phyloP scores from a whole-genome alignment of 1,284 basidiomycete genomes.

The Malassezia sp. region DNA sequence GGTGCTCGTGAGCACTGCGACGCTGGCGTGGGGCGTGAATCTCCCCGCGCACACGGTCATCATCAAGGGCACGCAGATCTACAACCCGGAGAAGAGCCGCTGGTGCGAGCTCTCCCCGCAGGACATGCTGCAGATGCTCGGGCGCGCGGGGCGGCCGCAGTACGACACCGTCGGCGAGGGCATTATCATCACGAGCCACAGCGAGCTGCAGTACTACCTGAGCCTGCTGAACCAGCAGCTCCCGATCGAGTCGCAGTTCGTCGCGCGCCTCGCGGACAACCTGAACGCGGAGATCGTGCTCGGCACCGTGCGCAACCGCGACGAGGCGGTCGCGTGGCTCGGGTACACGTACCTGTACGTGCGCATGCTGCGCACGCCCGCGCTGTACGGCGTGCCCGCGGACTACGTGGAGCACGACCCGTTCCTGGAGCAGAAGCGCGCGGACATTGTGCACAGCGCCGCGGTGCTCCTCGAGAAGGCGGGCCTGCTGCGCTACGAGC shows the following conservation, averaged over 20 bases:
- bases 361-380: conserved; percentile 85
- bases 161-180: conserved; percentile 96
- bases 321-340: conserved; percentile 90
- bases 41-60: conserved; percentile 94
- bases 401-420: conserved; percentile 83
- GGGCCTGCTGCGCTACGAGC: conserved; percentile 84
- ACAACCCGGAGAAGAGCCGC: conserved; percentile 94
- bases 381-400: conserved; percentile 73
- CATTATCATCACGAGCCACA: conserved; percentile 96
- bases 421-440: conserved; percentile 75
- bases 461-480: conserved; percentile 89
- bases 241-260: conserved; percentile 93
- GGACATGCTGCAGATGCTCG: conserved; percentile 97
- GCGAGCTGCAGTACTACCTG: conserved; percentile 84
- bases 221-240: conserved; percentile 44
- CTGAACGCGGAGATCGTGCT: conserved; percentile 95
- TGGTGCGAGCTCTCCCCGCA: conserved; percentile 94
- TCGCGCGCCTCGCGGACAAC: conserved; percentile 83
- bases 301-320: conserved; percentile 77
- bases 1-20: conserved; percentile 92
- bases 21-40: conserved; percentile 98
- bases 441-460: conserved; percentile 87
- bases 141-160: conserved; percentile 91
- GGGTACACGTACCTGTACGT: conserved; percentile 57
- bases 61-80: conserved; percentile 98